phyloP scores from a whole-genome alignment of 257 asterid species.

The Rehmannia glutinosa region DNA sequence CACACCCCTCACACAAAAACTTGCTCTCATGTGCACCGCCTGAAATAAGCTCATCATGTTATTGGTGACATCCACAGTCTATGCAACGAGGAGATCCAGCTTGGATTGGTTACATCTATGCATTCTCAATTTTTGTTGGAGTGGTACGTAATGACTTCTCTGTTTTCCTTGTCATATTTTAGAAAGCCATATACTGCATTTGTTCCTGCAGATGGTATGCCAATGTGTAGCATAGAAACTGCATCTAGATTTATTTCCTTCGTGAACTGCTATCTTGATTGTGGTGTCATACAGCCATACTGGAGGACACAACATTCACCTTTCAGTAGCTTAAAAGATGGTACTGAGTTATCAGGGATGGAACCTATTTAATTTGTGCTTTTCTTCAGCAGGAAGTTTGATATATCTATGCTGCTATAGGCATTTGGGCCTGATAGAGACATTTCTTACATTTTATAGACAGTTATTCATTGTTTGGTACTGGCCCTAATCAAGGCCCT shows the following conservation, averaged over 20 bases:
- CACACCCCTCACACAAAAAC: no score
- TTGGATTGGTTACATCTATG: conserved; percentile 95
- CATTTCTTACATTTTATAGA: neutral
- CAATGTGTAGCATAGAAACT: neutral
- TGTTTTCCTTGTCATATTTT: conserved; percentile 11
- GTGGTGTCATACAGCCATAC: conserved; percentile 1
- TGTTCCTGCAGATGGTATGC: conserved; percentile 7
- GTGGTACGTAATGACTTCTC: conserved; percentile 62
- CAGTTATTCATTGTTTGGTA: neutral
- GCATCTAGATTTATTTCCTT: neutral
- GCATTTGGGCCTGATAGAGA: neutral
- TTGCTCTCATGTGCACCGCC: no score
- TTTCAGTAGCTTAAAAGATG: conserved; percentile 11
- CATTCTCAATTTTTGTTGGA: conserved; percentile 81
- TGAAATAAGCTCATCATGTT: conserved; percentile 19
- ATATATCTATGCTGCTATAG: neutral
- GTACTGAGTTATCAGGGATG: neutral
- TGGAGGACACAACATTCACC: neutral
- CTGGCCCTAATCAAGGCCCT: neutral
- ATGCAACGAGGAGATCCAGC: conserved; percentile 98
- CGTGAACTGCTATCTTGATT: neutral
- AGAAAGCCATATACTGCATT: conserved; percentile 3
- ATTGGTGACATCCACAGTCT: conserved; percentile 54
- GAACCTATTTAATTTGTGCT: neutral
- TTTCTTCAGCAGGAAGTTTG: neutral